Percentiles rank a stretch among this genome's conserved stretches.
phyloP scores from a whole-genome alignment of 345 rosid species.

The Populus deltoides region DNA sequence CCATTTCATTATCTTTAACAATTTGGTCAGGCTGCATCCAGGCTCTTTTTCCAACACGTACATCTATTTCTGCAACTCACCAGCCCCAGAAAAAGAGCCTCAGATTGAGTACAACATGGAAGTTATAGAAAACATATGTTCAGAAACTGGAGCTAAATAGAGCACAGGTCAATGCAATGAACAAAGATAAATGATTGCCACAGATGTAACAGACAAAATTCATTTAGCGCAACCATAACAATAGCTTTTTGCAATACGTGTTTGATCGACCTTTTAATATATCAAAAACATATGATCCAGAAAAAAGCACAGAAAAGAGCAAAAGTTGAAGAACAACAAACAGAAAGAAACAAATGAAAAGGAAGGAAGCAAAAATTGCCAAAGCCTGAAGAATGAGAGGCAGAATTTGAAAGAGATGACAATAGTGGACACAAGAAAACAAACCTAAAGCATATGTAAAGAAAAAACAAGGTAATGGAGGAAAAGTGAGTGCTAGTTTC shows the following conservation, averaged over 20 bases:
- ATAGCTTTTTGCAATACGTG: neutral
- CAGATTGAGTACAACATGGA: conserved; percentile 11
- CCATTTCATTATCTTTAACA: conserved; percentile 59
- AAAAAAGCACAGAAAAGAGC: neutral
- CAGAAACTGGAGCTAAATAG: conserved; percentile 11
- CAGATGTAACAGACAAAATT: neutral
- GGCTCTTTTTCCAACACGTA: conserved; percentile 70
- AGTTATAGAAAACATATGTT: neutral
- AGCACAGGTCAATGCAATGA: neutral
- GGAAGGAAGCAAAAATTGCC: neutral
- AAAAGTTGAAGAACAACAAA: neutral
- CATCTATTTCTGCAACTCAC: conserved; percentile 51
- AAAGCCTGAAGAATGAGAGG: neutral
- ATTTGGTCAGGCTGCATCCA: conserved; percentile 61
- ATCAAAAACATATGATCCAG: neutral
- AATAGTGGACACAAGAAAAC: neutral
- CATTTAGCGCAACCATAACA: neutral
- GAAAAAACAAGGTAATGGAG: neutral
- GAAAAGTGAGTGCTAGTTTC: neutral
- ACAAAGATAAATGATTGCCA: neutral
- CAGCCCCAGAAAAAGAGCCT: conserved; percentile 17
- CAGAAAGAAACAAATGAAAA: neutral
- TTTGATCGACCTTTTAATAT: neutral
- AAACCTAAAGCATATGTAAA: neutral
- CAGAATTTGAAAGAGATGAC: neutral